phyloP scores from a whole-genome alignment of 257 asterid genomes.

The Ophiorrhiza pumila region DNA sequence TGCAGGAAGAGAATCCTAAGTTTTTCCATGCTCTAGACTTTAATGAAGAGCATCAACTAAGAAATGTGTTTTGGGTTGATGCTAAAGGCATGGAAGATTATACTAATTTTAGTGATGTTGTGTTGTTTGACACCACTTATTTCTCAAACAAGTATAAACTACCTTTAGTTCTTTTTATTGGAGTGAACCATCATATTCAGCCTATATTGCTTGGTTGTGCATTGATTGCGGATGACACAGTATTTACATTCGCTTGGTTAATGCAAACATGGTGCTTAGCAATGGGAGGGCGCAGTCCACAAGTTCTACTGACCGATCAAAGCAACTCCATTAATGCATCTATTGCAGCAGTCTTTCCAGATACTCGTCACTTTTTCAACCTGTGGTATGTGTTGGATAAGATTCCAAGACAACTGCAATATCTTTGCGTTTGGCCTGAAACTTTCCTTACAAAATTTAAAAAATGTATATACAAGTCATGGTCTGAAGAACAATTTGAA shows the following conservation, averaged over 20 bases:
- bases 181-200: slow-evolving; percentile 84
- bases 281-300: slow-evolving; percentile 76
- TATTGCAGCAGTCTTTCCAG: slow-evolving; percentile 46
- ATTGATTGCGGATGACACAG: slow-evolving; percentile 75
- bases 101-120: slow-evolving; percentile 62
- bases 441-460: slow-evolving; percentile 55
- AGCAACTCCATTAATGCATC: slow-evolving; percentile 70
- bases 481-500: slow-evolving; percentile 67
- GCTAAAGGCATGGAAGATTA: slow-evolving; percentile 79
- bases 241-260: slow-evolving; percentile 72
- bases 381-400: slow-evolving; percentile 66
- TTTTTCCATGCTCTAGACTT: slow-evolving; percentile 76
- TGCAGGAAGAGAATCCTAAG: slow-evolving; percentile 81
- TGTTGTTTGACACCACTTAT: slow-evolving; percentile 66
- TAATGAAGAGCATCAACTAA: slow-evolving; percentile 76
- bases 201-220: slow-evolving; percentile 86
- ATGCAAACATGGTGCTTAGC: slow-evolving; percentile 82
- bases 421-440: slow-evolving; percentile 64
- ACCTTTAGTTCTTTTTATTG: slow-evolving; percentile 77
- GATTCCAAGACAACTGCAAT: slow-evolving; percentile 64
- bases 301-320: slow-evolving; percentile 63
- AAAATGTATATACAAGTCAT: slow-evolving; percentile 70
- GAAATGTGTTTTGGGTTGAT: slow-evolving; percentile 95
- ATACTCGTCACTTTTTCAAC: slow-evolving; percentile 54
- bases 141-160: slow-evolving; percentile 58